These are phyloP conservation scores for Starmerella vaccinii DNA, from an alignment of 805 yeast genomes.

Conservation along the genomic window DNA sequence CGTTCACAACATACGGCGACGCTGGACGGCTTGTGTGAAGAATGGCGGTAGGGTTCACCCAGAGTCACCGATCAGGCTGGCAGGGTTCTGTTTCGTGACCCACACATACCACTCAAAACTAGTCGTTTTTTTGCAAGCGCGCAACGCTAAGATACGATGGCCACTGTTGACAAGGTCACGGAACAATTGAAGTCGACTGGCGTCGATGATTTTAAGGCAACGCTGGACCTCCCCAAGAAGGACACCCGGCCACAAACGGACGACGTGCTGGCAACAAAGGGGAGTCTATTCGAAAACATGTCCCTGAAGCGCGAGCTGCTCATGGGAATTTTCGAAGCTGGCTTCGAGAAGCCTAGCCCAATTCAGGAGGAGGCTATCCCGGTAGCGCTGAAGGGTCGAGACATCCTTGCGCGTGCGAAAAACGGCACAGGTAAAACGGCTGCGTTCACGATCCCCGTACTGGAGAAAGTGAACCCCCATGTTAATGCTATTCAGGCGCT, in stretches of 20 bases:
- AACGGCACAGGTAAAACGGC: constrained; percentile 99
- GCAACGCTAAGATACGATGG: neutral
- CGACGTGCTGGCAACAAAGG: constrained; percentile 86
- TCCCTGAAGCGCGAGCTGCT: constrained; percentile 81
- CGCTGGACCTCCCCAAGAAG: constrained; percentile 64
- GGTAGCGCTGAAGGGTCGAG: constrained; percentile 88
- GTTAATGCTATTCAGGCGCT: constrained; percentile 78
- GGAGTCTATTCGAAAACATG: constrained; percentile 84
- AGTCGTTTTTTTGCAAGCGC: neutral
- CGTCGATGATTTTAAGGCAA: constrained; percentile 52
- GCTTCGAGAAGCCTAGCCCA: constrained; percentile 96
- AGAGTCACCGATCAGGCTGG: neutral
- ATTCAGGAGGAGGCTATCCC: constrained; percentile 97
- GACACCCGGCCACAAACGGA: constrained; percentile 96
- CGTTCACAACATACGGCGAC: neutral
- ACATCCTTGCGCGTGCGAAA: constrained; percentile 92
- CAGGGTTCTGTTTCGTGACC: constrained; percentile 3
- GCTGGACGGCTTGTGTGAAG: neutral
- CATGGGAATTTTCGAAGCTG: constrained; percentile 99
- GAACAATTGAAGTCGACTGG: neutral
- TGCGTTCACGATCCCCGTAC: constrained; percentile 86
- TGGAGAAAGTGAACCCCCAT: constrained; percentile 81
- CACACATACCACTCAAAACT: constrained; percentile 2
- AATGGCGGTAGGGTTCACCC: constrained; percentile 1
- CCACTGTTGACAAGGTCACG: constrained; percentile 6